phyloP scores from a whole-genome alignment of 805 yeast species.

The Metschnikowia lachancei region DNA sequence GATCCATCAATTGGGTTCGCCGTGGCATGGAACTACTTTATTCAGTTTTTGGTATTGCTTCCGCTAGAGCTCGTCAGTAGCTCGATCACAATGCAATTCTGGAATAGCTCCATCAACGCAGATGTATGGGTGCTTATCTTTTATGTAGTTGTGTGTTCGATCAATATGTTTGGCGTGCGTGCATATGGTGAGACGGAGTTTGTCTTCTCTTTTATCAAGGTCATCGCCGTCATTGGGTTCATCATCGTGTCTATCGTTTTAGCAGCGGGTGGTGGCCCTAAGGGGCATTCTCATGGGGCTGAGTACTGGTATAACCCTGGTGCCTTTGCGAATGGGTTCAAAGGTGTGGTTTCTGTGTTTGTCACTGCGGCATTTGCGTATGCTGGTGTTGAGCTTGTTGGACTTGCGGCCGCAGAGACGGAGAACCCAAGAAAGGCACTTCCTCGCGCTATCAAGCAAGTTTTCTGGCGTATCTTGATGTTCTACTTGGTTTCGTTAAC shows the following conservation, averaged over 20 bases:
- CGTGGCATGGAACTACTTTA: conserved; percentile 59
- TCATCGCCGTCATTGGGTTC: conserved; percentile 48
- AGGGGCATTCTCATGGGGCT: conserved; percentile 54
- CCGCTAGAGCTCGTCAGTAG: conserved; percentile 67
- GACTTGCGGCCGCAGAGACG: conserved; percentile 77
- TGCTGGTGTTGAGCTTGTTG: conserved; percentile 71
- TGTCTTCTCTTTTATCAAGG: conserved; percentile 46
- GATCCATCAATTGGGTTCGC: conserved; percentile 61
- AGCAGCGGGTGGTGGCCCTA: conserved; percentile 56
- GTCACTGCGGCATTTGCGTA: conserved; percentile 77
- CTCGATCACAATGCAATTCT: conserved; percentile 28
- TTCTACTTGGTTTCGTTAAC: conserved; percentile 62
- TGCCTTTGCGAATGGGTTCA: conserved; percentile 62
- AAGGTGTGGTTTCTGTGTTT: conserved; percentile 70
- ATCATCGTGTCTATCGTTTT: conserved; percentile 47
- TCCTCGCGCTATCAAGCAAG: conserved; percentile 76
- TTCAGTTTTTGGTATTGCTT: conserved; percentile 61
- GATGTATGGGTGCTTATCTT: conserved; percentile 53
- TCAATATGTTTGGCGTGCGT: conserved; percentile 52
- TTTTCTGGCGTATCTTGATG: conserved; percentile 74
- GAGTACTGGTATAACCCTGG: conserved; percentile 65
- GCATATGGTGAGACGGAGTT: conserved; percentile 60
- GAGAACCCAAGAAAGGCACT: conserved; percentile 62
- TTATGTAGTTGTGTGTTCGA: conserved; percentile 44
- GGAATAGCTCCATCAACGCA: conserved; percentile 19